Base-by-base conservation (phyloP, 1,284 basidiomycete genomes). In the Naganishia sp. region DNA sequence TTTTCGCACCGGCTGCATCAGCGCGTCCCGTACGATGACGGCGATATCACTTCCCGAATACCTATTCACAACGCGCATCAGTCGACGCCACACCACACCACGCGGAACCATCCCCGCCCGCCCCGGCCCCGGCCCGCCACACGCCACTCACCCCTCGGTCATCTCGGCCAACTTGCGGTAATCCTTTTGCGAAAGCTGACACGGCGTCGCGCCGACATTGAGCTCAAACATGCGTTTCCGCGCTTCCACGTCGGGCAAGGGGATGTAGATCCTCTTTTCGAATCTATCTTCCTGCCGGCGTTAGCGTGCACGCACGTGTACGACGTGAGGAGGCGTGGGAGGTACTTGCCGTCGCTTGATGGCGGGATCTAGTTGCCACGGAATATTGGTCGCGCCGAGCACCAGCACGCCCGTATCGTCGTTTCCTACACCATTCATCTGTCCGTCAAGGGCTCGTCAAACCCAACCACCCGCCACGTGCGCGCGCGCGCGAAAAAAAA, bases 401-500 rank as follows among this genome's bases (percentile, higher is more conserved):
- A 99, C 94, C n/a, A 99, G 85, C 0, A 99, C 92, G 13, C 96
- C 96, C 0, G 90, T 92, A 77, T 96, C 94, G 72, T 98, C 95
- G 75, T 98, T 93, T 0, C 96, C 95, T 2, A 99, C 96, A 62
- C 95, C 95, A 72, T 99, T 94, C 92, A 99, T 99, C 79, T 97
- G 92, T n/a, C 4, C 80, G 35, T 6, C 10, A 18, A 7, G 1
- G 4, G 58, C 28, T 42, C 28, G 31, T 28, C 28, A 25, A 31
- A 17, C 9, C n/a, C n/a, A n/a, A n/a, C n/a, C n/a, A n/a, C n/a
- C n/a, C n/a, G n/a, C n/a, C n/a, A n/a, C n/a, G n/a, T n/a, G n/a
- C n/a, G n/a, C n/a, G n/a, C n/a, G n/a, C n/a, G n/a, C n/a, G n/a
- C n/a, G n/a, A n/a, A n/a, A 5, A 15, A 50, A 11, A 41, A 17